phyloP scores from a whole-genome alignment of 2,329 filamentous ascomycete genomes.

The Trichoderma simmonsii region DNA sequence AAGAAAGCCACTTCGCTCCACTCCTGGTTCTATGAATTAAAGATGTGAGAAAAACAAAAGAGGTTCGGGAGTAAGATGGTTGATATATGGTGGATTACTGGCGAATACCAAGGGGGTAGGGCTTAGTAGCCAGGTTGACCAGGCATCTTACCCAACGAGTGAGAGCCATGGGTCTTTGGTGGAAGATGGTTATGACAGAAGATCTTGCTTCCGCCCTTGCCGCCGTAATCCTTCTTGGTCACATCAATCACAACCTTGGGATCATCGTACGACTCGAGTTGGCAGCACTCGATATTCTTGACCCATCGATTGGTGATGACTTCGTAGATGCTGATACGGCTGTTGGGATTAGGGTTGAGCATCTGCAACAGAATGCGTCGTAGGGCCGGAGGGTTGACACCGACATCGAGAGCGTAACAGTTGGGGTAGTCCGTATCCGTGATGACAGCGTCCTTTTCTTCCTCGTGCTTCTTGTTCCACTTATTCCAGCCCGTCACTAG shows the following conservation, averaged over 20 bases:
- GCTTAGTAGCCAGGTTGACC: constrained; percentile 54
- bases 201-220: constrained; percentile 46
- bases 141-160: constrained; percentile 55
- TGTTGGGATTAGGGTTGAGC: constrained; percentile 73
- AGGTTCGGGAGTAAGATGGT: neutral
- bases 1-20: neutral
- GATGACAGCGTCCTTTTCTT: constrained; percentile 33
- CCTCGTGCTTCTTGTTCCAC: constrained; percentile 56
- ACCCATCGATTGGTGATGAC: constrained; percentile 70
- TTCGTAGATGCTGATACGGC: constrained; percentile 66
- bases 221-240: constrained; percentile 50
- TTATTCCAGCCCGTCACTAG: constrained; percentile 66
- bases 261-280: constrained; percentile 67
- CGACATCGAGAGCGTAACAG: constrained; percentile 61
- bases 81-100: neutral
- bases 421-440: constrained; percentile 63
- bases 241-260: constrained; percentile 59
- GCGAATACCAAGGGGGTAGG: neutral
- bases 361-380: constrained; percentile 73
- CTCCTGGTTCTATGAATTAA: neutral
- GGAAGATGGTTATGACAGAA: constrained; percentile 59
- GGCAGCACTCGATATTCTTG: constrained; percentile 74
- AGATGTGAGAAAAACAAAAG: neutral
- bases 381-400: constrained; percentile 63
- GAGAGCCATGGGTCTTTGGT: constrained; percentile 42